Base-by-base conservation (phyloP, 2,329 filamentous ascomycete species). In the Colletotrichum sp. region DNA sequence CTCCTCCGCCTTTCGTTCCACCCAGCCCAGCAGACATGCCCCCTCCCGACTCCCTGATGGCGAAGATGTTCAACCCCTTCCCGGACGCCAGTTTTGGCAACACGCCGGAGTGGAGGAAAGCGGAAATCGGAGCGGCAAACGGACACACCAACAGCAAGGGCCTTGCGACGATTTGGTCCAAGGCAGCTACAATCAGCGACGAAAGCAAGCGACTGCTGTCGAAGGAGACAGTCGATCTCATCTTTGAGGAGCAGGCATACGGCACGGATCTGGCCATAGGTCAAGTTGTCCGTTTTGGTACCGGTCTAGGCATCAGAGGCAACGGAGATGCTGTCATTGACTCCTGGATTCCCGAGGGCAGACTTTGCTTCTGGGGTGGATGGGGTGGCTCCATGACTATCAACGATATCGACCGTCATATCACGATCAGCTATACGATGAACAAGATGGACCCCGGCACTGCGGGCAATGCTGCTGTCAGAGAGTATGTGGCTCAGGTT, bases 341-440 rank as follows among this genome's bases (percentile, higher is more conserved):
- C 66, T 67, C 76, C 6, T 82, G 78, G 77, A 66, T 82, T 43
- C 81, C 82, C 3, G 69, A 79, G 27, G 86, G 84, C 79, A 70
- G 70, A 6, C 27, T 80, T 16, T 76, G 77, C 58, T 86, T 82
- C 69, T 87, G 87, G 86, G 81, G 82, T 29, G 86, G 86, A 0
- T 87, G 82, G 82, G 86, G 86, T 13, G 86, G 87, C 0, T 86
- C 85, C 0, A 69, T 86, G 2, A 75, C 81, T 5, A 72, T 87
- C 33, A 85, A 87, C 80, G 87, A 88, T 75, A 51, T 82, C 7
- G 83, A 86, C 36, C 76, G 82, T 4, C 76, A 79, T 18, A 76
- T 87, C 72, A 87, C 86, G 0, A 82, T 88, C 34, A 77, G 79
- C 0, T 88, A 88, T 78, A 78, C 80, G 4, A 87, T 88, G 85